phyloP scores from a whole-genome alignment of 495 filamentous ascomycete genomes.

The Penicillium macrosclerotiorum region DNA sequence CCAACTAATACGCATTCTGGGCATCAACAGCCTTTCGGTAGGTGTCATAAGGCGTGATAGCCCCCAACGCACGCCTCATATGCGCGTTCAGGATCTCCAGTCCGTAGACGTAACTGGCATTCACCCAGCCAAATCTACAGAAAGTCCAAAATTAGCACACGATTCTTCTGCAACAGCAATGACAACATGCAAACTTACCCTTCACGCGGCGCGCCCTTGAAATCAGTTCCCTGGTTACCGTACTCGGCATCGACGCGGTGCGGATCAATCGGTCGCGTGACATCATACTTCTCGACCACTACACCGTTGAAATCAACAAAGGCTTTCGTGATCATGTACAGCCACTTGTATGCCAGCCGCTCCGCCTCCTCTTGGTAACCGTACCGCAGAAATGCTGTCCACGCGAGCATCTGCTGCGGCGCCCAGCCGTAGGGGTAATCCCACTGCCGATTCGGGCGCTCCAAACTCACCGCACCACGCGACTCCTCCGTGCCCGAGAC shows the following conservation, averaged over 20 bases:
- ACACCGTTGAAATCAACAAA: constrained; percentile 98
- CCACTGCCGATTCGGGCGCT: constrained; percentile 92
- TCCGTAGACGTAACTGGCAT: constrained; percentile 91
- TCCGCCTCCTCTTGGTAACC: constrained; percentile 87
- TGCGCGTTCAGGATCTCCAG: constrained; percentile 79
- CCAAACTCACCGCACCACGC: constrained; percentile 73
- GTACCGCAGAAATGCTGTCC: constrained; percentile 87
- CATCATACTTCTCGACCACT: constrained; percentile 98
- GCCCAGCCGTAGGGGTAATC: constrained; percentile 98
- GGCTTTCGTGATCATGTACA: constrained; percentile 95
- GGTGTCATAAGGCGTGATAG: constrained; percentile 76
- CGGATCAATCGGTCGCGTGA: constrained; percentile 81
- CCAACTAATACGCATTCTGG: constrained; percentile 24
- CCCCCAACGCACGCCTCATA: constrained; percentile 79
- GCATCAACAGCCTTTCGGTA: constrained; percentile 46
- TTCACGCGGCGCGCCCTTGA: constrained; percentile 91
- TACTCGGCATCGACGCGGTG: constrained; percentile 96
- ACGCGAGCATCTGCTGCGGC: constrained; percentile 96
- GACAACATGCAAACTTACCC: constrained; percentile 62
- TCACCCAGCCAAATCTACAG: constrained; percentile 96
- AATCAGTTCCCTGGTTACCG: constrained; percentile 90
- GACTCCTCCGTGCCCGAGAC: constrained; percentile 84
- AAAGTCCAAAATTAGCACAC: constrained; percentile 23
- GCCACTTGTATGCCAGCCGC: constrained; percentile 87
- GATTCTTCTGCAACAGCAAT: background rate